Percentiles rank a stretch among this genome's conserved stretches.
phyloP scores from a whole-genome alignment of 176 grass and related monocot species.

The Oryza officinalis region DNA sequence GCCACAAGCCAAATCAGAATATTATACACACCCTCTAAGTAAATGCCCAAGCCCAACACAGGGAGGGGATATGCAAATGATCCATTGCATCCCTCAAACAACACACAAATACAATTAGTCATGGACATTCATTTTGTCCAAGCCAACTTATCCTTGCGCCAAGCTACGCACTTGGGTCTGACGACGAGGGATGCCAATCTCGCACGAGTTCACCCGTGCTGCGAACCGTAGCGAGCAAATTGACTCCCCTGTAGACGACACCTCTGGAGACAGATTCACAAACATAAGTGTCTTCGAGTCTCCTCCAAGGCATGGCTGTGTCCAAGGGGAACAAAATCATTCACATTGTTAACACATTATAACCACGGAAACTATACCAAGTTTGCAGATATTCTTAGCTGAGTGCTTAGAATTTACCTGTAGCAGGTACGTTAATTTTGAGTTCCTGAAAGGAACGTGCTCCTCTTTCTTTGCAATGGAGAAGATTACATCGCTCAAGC shows the following conservation, averaged over 20 bases:
- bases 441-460: constrained; percentile 90
- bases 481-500: constrained; percentile 88
- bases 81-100: constrained; percentile 40
- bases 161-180: constrained; percentile 57
- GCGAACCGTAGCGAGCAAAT: constrained; percentile 89
- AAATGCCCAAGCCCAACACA: neutral
- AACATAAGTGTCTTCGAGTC: constrained; percentile 95
- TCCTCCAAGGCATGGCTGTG: constrained; percentile 88
- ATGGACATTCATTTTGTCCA: neutral
- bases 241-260: constrained; percentile 64
- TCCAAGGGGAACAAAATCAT: neutral
- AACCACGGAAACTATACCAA: neutral
- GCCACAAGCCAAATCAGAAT: constrained; percentile 3
- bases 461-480: constrained; percentile 97
- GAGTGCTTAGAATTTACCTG: constrained; percentile 51
- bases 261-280: constrained; percentile 81
- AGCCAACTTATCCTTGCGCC: constrained; percentile 31
- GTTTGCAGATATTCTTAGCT: neutral
- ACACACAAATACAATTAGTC: neutral
- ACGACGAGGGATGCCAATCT: constrained; percentile 79
- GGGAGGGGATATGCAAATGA: constrained; percentile 43
- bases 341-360: neutral
- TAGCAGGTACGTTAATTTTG: constrained; percentile 88
- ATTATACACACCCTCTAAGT: constrained; percentile 8
- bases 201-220: constrained; percentile 80